Base-by-base conservation (phyloP, 192 early-diverging fungal genomes). In the Gaertneriomyces sp. region DNA sequence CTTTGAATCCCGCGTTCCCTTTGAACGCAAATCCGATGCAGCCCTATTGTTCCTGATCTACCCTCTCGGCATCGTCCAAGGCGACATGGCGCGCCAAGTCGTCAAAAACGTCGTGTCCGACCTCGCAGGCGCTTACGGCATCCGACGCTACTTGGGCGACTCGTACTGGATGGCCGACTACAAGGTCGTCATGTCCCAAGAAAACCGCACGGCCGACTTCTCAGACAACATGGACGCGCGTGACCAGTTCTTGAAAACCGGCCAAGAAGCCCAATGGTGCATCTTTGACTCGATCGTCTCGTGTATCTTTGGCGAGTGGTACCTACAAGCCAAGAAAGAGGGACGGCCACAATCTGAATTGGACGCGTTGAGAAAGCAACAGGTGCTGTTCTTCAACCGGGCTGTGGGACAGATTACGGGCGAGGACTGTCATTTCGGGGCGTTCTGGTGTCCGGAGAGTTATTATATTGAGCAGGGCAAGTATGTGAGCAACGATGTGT, bases 121-220 rank as follows among this genome's bases (percentile, higher is more conserved):
- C 45, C 45, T 74, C 56, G 51, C 53, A 8, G 73, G 73, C 17
- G 71, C 66, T 43, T 58, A 74, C 45, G 73, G 73, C 50, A 72
- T 74, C 19, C 42, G 63, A 39, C 53, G 73, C 41, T 74, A 74
- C 45, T 16, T 20, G 14, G 73, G 73, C 42, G 73, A 74, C 62
- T 75, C 72, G 54, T 74, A 74, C 73, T 74, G 73, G 73, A 69
- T 68, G 63, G 73, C 73, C 44, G 58, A 74, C 60, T 74, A 74
- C 70, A 74, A 74, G 53, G 55, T 43, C 19, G 38, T 74, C 45
- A 67, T 74, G 17, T 60, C 42, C 9, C 71, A 64, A 45, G 64
- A 75, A 58, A 63, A 14, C 49, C 62, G 73, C 58, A 74, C 73
- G 52, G 70, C 63, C 6, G 70, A 74, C 44, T 74, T 74, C 63